These are phyloP conservation scores for Melocanna baccifera DNA, from an alignment of 176 grass and related monocot genomes.

Conservation along the genomic window DNA sequence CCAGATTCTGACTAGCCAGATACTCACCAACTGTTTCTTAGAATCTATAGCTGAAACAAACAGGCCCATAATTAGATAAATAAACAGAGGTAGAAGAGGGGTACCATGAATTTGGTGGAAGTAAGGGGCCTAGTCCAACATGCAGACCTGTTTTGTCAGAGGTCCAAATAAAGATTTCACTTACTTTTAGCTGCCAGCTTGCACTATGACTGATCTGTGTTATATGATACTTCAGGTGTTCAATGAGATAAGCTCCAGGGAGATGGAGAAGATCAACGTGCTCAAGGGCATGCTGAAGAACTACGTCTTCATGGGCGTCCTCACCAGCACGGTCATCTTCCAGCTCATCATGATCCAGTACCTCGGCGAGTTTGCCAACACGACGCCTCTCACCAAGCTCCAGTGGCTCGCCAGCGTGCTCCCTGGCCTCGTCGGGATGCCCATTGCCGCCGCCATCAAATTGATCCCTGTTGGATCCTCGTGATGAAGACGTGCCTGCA, in stretches of 20 bases:
- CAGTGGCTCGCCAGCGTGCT: slow-evolving; percentile 69
- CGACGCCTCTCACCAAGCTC: slow-evolving; percentile 47
- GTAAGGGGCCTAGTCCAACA: neutral
- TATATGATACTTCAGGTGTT: slow-evolving; percentile 54
- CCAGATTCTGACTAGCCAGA: too few species aligned
- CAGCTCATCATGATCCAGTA: slow-evolving; percentile 92
- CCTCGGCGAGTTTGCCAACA: slow-evolving; percentile 89
- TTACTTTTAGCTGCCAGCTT: neutral
- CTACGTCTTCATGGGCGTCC: slow-evolving; percentile 72
- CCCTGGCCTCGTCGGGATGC: slow-evolving; percentile 73
- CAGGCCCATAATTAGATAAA: neutral
- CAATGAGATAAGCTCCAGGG: slow-evolving; percentile 95
- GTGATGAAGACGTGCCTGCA: slow-evolving; percentile 11
- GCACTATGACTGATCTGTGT: neutral
- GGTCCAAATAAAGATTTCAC: neutral
- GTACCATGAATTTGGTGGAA: neutral
- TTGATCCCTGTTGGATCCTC: slow-evolving; percentile 64
- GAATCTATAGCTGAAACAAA: too few species aligned
- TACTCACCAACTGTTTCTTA: too few species aligned
- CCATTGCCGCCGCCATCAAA: slow-evolving; percentile 58
- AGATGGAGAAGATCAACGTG: slow-evolving; percentile 95
- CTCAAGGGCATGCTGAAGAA: slow-evolving; percentile 80
- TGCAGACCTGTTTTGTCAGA: neutral
- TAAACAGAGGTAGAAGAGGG: neutral
- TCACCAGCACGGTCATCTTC: slow-evolving; percentile 70